Evolutionary conservation across 805 yeast genomes (phyloP), one percentile per base, ranked within the genome.

Genomic region (Pichia kluyveri): DNA sequence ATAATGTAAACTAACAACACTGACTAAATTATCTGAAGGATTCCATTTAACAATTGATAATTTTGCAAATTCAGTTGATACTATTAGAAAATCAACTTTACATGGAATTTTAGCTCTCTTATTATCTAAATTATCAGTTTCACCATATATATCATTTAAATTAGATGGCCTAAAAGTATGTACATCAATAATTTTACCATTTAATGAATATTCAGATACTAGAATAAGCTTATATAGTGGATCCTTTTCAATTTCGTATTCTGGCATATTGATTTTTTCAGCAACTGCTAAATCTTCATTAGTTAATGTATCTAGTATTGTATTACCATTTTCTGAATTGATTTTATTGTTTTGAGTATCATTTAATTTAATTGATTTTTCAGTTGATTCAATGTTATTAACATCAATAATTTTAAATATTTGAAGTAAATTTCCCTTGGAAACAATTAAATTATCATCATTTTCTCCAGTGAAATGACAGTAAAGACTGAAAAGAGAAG

Each of bases 1-100:
- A 61, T 77, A 88, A 66, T 93, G 99, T 45, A 93, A 68, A 44
- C 96, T 85, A 1, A 79, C 73, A 0, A 96, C 86, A 27, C 75
- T 69, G n/a, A 91, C 69, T 1, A 75, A 57, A 53, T 78, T 71
- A n/a, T 56, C 60, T 5, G 58, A 63, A 5, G 65, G 62, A 57
- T 88, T 83, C 86, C 95, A 93, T 47, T 73, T 72, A 30, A 91
- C 65, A 17, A 90, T 65, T 0, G 95, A 85, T 38, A 89, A 58
- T 60, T 91, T 91, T 31, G 96, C 96, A 45, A 69, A 69, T 50
- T 80, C 77, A 11, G 95, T 84, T 14, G 86, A 68, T 4, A 91
- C 67, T 2, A 83, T 63, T 34, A 93, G 55, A 51, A 76, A 79
- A 56, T 87, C 93, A 38, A 75, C 60, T 5, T 32, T 38, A 3